Percentiles rank a stretch among this genome's conserved stretches.
Evolutionary conservation across 2,329 filamentous ascomycete species (phyloP).

Genomic region (Cyphellophora europaea): DNA sequence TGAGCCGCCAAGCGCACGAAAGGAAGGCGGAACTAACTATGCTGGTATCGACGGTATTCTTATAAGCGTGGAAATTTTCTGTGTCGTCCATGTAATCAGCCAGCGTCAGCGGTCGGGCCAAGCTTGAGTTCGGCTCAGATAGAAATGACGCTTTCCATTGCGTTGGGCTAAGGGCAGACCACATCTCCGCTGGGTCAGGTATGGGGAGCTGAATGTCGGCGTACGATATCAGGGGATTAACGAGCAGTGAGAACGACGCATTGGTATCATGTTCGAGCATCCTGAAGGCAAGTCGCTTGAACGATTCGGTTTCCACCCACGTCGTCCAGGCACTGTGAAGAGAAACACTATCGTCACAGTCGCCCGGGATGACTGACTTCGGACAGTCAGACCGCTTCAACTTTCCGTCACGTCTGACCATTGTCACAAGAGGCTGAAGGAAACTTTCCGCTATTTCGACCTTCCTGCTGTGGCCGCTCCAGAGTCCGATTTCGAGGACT

Average conservation of each 20-base stretch:
- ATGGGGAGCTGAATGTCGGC: conserved; percentile 4
- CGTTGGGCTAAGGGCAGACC: neutral
- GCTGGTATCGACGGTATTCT: neutral
- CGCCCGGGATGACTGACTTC: neutral
- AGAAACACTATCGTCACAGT: conserved; percentile 1
- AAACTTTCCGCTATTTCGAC: conserved; percentile 30
- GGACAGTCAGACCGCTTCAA: conserved; percentile 21
- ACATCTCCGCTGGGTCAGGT: neutral
- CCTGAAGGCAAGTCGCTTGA: conserved; percentile 50
- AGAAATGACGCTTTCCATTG: neutral
- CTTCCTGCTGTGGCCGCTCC: conserved; percentile 28
- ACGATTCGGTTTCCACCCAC: conserved; percentile 23
- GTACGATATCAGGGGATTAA: conserved; percentile 37
- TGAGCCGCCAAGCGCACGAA: too few species aligned
- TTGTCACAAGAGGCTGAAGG: conserved; percentile 25
- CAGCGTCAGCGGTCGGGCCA: too few species aligned
- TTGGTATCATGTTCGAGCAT: conserved; percentile 58
- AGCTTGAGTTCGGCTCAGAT: too few species aligned
- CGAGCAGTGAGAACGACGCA: conserved; percentile 56
- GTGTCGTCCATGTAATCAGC: neutral
- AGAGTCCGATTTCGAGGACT: conserved; percentile 24
- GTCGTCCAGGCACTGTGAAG: conserved; percentile 19
- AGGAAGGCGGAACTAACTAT: neutral
- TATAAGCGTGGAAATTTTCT: neutral
- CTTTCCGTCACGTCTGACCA: conserved; percentile 38